These are phyloP conservation scores for Puya raimondii DNA, from an alignment of 176 grass and related monocot genomes.

Conservation along the genomic window DNA sequence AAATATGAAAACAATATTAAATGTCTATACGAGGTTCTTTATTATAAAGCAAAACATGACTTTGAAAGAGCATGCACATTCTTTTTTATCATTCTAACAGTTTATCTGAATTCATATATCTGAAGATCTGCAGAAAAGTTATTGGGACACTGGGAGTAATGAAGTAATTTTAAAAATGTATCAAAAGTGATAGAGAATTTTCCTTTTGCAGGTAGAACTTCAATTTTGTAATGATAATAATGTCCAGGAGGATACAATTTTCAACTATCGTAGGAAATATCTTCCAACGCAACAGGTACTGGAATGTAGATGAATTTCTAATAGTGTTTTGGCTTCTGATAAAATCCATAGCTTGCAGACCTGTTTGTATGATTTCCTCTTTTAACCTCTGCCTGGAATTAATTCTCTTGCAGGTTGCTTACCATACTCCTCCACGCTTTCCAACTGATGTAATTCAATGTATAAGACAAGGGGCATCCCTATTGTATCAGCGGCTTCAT, in stretches of 20 bases:
- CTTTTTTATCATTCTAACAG: too few species aligned
- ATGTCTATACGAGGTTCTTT: too few species aligned
- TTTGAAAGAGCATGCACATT: too few species aligned
- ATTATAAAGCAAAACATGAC: too few species aligned
- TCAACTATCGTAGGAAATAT: conserved; percentile 89
- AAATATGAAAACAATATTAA: too few species aligned
- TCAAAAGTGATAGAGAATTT: too few species aligned
- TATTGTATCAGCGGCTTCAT: conserved; percentile 54
- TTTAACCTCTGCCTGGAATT: conserved; percentile 9
- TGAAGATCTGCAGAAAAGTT: too few species aligned
- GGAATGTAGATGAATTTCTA: neutral
- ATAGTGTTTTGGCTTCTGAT: neutral
- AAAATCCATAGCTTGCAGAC: neutral
- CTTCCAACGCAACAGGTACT: conserved; percentile 82
- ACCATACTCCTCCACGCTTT: conserved; percentile 90
- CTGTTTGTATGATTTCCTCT: neutral
- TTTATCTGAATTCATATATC: too few species aligned
- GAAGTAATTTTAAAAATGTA: too few species aligned
- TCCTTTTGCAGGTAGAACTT: conserved; percentile 58
- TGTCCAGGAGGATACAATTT: conserved; percentile 59
- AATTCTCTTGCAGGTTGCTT: conserved; percentile 55
- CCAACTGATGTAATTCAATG: conserved; percentile 60
- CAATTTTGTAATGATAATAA: conserved; percentile 33
- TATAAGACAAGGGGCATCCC: conserved; percentile 73
- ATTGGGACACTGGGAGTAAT: too few species aligned